phyloP scores from a whole-genome alignment of 2,329 filamentous ascomycete species.

The Pseudocercospora cruenta region DNA sequence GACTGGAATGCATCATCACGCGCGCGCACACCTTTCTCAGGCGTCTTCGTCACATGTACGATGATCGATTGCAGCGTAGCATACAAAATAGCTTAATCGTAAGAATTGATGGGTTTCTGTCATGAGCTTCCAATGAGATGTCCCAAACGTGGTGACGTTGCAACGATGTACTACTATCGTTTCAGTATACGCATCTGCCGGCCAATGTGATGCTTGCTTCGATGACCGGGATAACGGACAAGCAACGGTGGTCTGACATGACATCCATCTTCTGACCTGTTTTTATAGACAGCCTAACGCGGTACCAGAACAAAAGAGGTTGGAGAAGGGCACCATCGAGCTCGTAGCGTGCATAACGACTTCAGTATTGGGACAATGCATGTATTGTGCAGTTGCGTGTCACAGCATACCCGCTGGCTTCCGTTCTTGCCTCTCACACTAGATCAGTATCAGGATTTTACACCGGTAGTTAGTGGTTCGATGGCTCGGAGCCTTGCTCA shows the following conservation, averaged over 20 bases:
- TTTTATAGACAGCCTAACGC: too few relatives aligned
- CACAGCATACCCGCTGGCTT: not conserved
- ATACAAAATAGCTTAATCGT: not conserved
- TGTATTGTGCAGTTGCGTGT: not conserved
- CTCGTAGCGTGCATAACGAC: not conserved
- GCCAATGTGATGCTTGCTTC: not conserved
- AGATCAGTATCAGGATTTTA: not conserved
- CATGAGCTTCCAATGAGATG: not conserved
- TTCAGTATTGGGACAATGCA: not conserved
- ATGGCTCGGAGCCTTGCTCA: not conserved
- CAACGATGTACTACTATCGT: not conserved
- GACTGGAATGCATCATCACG: not conserved
- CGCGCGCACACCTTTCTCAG: not conserved
- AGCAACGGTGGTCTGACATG: not conserved
- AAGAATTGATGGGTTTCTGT: too few relatives aligned
- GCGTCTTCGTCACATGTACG: constrained; percentile 1
- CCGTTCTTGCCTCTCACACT: not conserved
- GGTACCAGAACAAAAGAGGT: too few relatives aligned
- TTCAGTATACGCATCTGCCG: not conserved
- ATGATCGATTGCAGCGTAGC: not conserved
- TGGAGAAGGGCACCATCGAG: not conserved
- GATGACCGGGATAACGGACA: not conserved
- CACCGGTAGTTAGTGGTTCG: not conserved
- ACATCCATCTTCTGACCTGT: too few relatives aligned
- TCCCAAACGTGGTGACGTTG: constrained; percentile 1